Conservation (phyloP, 805 yeast genomes). For the Saturnispora silvae region DNA sequence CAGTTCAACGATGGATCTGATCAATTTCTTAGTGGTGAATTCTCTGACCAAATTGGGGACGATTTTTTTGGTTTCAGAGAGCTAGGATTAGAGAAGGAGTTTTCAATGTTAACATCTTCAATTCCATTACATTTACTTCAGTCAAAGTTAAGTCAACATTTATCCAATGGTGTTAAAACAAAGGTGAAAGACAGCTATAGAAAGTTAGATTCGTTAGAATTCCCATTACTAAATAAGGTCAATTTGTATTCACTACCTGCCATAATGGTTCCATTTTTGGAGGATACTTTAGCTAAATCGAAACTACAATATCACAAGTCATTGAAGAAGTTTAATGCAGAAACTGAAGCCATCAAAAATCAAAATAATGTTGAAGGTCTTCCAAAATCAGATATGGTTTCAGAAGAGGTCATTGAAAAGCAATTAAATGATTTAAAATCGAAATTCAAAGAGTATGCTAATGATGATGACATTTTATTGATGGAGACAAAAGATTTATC, state of each 20-base stretch:
- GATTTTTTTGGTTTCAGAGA: constrained; percentile 97
- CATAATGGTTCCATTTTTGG: constrained; percentile 44
- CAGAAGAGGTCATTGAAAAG: neutral
- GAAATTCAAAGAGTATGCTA: constrained; percentile 18
- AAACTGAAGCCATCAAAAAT: constrained; percentile 14
- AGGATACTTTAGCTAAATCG: constrained; percentile 32
- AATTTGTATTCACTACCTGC: constrained; percentile 47
- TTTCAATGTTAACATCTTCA: constrained; percentile 70
- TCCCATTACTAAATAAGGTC: constrained; percentile 40
- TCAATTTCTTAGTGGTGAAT: constrained; percentile 90
- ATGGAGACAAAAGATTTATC: constrained; percentile 83
- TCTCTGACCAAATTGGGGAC: constrained; percentile 87
- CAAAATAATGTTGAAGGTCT: constrained; percentile 4
- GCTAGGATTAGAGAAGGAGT: constrained; percentile 85
- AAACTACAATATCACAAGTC: constrained; percentile 32
- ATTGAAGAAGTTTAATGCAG: constrained; percentile 30
- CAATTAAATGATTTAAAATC: neutral
- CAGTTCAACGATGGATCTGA: constrained; percentile 86
- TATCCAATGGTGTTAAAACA: constrained; percentile 34
- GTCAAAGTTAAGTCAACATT: constrained; percentile 56
- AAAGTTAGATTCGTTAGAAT: constrained; percentile 49
- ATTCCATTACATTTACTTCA: constrained; percentile 86
- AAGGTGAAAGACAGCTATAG: constrained; percentile 45
- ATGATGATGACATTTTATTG: constrained; percentile 36
- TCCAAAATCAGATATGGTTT: neutral